Base-by-base conservation (phyloP, 148 eudicot species). In the Silene latifolia region DNA sequence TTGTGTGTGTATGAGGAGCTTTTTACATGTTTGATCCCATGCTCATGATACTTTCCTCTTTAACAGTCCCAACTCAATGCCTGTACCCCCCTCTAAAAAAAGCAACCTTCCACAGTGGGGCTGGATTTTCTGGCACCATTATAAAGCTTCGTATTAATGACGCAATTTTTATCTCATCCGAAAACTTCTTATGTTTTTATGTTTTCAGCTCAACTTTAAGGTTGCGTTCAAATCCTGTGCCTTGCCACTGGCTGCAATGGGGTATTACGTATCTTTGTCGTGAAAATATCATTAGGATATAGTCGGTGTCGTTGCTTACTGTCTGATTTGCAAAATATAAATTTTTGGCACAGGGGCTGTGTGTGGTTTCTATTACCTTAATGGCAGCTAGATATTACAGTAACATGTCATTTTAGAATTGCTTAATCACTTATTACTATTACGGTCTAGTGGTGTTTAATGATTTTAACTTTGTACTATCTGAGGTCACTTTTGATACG, bases 371-470 rank as follows among this genome's bases (percentile, higher is more conserved):
- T 4, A 8, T 15, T 63, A 4, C 29, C 19, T 24, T 11, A 44
- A 56, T 15, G 67, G 69, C 15, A 72, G 27, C 19, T 54, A 65
- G 65, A 60, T 67, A 63, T 57, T 35, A 51, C 9, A 9, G 64
- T 63, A 18, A 42, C 56, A 7, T 78, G 44, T 29, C 39, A 63
- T 63, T 64, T 72, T 61, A 65, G 25, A 42, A 42, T 32, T 39
- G 60, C 25, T 27, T 47, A n/a, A 47, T 24, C 23, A 8, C 35
- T 32, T 32, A 32, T 32, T 32, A 32, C 35, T 32, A 32, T 32
- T n/a, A 29, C 21, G 44, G 13, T 65, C 46, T 12, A 64, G 68
- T 64, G 14, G 42, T 5, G 18, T 17, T 39, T 18, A 67, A 3
- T 42, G 25, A 67, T 42, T 9, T n/a, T 18, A 29, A 53, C 46